Evolutionary conservation across 495 filamentous ascomycete genomes (phyloP).

Genomic region (Xanthoparmelia taractica): DNA sequence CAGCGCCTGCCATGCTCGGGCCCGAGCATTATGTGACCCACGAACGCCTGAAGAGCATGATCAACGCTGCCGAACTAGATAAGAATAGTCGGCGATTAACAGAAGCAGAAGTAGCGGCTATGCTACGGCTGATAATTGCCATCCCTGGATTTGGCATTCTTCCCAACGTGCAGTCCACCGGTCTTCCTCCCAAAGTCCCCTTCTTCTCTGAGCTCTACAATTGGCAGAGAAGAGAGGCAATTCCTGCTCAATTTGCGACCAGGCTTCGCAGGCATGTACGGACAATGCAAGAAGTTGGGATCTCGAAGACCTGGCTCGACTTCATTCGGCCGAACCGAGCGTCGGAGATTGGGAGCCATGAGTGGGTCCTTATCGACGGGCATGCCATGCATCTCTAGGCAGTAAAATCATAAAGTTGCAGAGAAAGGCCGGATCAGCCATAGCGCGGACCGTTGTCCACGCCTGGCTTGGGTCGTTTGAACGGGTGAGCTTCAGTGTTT

Average conservation of each 20-base stretch:
- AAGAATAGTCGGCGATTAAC: not conserved
- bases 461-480: slow-evolving; percentile 41
- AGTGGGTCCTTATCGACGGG: not conserved
- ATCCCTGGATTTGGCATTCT: not conserved
- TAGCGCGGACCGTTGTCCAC: slow-evolving; percentile 10
- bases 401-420: not conserved
- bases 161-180: not conserved
- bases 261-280: not conserved
- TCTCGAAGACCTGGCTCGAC: not conserved
- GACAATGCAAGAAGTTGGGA: not conserved
- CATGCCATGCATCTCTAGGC: not conserved
- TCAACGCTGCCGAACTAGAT: not conserved
- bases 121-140: not conserved
- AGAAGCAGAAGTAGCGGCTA: not conserved
- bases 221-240: not conserved
- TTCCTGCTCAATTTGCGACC: not conserved
- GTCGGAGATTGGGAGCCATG: not conserved
- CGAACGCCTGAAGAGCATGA: not conserved
- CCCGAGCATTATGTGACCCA: not conserved
- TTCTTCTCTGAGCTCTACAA: not conserved
- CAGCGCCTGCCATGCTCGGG: not conserved
- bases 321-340: not conserved
- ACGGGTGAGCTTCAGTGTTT: slow-evolving; percentile 73
- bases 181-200: not conserved
- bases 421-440: not conserved